Evolutionary conservation across 1,139 yeast genomes (phyloP), one percentile per base, ranked within the genome.

Genomic region (Pichia sp.): DNA sequence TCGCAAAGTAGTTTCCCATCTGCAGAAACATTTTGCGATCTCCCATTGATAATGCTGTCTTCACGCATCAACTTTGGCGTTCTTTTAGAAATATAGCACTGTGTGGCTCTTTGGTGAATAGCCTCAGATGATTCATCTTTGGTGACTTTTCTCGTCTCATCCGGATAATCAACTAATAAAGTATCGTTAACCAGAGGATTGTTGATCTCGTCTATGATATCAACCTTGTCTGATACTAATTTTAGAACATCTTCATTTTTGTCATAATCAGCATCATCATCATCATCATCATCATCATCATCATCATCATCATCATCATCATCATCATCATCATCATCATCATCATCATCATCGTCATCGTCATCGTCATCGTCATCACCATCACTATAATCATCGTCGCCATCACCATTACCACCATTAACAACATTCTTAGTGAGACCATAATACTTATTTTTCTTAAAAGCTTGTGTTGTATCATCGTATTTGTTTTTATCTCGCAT

Each of bases 1-100:
- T 63, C 68, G 43, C 65, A 60, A 30, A 60, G 55, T n/a, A 63
- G 50, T 48, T 62, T 61, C 43, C 57, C 55, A 22, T 60, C 61
- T 13, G 52, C 51, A n/a, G 44, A 42, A 22, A 22, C 37, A 13
- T 41, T 41, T 23, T 47, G 48, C 22, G 53, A 49, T 18, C 19
- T 26, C 7, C 45, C 44, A 13, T 47, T 44, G 16, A 52, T 41
- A 5, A 42, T 30, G 31, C 47, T 52, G 37, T 52, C 56, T 36
- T 50, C 45, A 25, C 56, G 52, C 30, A 46, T 30, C 23, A 53
- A 37, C 36, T 44, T 31, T 22, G 52, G 53, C 44, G 54, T 43
- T 26, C 40, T 46, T 26, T 31, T 49, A 9, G 23, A 13, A 6
- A 12, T 26, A 31, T 10, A 4, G 12, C 8, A 13, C 10, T 21